Base-by-base conservation (phyloP, 2,329 filamentous ascomycete species). In the Fusarium brachygibbosum region DNA sequence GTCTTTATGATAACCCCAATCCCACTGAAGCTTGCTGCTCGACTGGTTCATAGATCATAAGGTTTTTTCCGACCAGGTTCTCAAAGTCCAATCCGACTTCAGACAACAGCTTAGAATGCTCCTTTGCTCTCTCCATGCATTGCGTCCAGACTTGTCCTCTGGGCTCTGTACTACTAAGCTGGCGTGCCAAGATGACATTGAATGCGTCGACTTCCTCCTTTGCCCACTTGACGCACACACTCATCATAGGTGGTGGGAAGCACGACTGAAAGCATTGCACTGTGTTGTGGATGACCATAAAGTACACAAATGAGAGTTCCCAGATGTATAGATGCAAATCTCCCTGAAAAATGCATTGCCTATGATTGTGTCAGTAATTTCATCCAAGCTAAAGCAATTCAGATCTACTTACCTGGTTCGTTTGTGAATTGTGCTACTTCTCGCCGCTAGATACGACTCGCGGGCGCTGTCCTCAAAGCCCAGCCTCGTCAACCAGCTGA, bases 171-270 rank as follows among this genome's bases (percentile, higher is more conserved):
- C 92, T 94, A 80, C 93, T 97, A 65, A 99, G 83, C 80, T 98
- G 96, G 62, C 95, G 86, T 35, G 87, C 88, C 37, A 99, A 84
- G 51, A 96, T 89, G 45, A 85, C 86, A 75, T 98, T 98, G 83
- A 98, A 98, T 3, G 90, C 90, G 73, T 98, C 94, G 2, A 98
- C 89, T 77, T 97, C 90, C 73, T 96, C 91, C 80, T 98, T 98
- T n/a, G 94, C 94, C 96, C 96, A 99, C 77, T 95, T 97, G 74
- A 99, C 95, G 74, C 94, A 97, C 1, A 94, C 94, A 75, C 93
- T 97, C 87, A 96, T 97, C 83, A 96, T 93, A 16, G 90, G 85
- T 28, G 93, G 87, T 13, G 94, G 91, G 77, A 98, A 98, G 78
- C 93, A 97, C 54, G 85, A 83, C 76, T 97, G 93, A 80, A 96